Conservation (phyloP, 495 filamentous ascomycete species). For the Aspergillus taichungensis region DNA sequence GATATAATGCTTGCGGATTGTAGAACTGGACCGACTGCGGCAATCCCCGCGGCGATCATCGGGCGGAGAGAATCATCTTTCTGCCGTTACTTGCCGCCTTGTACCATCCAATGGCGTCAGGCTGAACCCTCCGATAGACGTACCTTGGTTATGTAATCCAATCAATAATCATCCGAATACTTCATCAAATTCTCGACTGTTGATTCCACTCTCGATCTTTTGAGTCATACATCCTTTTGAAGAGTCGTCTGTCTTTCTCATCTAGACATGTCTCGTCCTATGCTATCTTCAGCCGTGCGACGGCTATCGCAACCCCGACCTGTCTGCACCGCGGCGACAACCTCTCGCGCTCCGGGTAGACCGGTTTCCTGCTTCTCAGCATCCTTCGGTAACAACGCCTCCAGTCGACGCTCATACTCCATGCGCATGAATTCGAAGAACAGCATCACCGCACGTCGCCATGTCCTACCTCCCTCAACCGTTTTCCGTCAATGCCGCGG, state of each 20-base stretch:
- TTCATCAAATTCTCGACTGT: too few relatives aligned
- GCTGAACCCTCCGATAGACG: slow-evolving; percentile 25
- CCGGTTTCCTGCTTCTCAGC: slow-evolving; percentile 26
- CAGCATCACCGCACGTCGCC: too few relatives aligned
- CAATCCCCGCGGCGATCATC: slow-evolving; percentile 12
- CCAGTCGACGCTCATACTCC: too few relatives aligned
- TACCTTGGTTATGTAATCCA: slow-evolving; percentile 14
- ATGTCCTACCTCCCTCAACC: too few relatives aligned
- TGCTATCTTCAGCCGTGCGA: slow-evolving; percentile 16
- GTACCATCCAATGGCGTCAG: slow-evolving; percentile 26
- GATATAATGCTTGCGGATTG: too few relatives aligned
- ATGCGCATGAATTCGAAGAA: too few relatives aligned
- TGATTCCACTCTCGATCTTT: too few relatives aligned
- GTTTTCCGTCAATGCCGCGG: too few relatives aligned
- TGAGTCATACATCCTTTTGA: not conserved
- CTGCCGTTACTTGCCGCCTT: slow-evolving; percentile 20
- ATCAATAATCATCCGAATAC: not conserved
- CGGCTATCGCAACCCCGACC: slow-evolving; percentile 14
- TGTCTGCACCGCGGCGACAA: slow-evolving; percentile 7
- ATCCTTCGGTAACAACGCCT: slow-evolving; percentile 14
- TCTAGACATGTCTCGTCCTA: slow-evolving; percentile 22
- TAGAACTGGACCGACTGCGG: too few relatives aligned
- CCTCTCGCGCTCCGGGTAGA: slow-evolving; percentile 17
- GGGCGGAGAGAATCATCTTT: slow-evolving; percentile 9
- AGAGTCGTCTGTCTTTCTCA: not conserved